Evolutionary conservation across 2,329 filamentous ascomycete genomes (phyloP).

Genomic region (Mariannaea elegans): DNA sequence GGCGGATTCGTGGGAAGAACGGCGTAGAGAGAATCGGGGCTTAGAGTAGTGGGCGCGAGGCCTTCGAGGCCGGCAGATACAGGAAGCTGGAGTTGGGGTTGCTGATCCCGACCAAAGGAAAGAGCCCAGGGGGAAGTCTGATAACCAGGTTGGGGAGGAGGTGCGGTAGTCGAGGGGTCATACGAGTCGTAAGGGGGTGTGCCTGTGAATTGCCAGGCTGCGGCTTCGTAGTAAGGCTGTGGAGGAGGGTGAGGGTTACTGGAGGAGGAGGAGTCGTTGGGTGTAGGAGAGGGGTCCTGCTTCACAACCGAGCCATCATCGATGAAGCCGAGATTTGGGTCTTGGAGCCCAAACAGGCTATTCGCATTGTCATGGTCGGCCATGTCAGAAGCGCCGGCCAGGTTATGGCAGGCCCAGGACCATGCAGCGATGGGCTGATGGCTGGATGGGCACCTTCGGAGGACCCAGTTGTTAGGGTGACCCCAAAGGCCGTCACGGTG

Average conservation of each 20-base stretch:
- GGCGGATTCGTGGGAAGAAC: conserved; percentile 37
- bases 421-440: conserved; percentile 43
- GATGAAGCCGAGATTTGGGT: conserved; percentile 50
- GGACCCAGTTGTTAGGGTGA: conserved; percentile 27
- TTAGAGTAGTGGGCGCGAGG: conserved; percentile 46
- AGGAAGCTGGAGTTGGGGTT: conserved; percentile 43
- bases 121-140: conserved; percentile 48
- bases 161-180: conserved; percentile 49
- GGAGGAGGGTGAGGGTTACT: conserved; percentile 32
- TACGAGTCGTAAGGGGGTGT: conserved; percentile 58
- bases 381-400: conserved; percentile 46
- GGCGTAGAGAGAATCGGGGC: conserved; percentile 48
- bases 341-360: conserved; percentile 57
- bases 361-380: conserved; percentile 51
- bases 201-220: conserved; percentile 60
- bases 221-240: conserved; percentile 45
- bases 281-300: conserved; percentile 40
- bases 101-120: conserved; percentile 41
- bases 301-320: conserved; percentile 46
- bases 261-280: conserved; percentile 48
- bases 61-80: conserved; percentile 45
- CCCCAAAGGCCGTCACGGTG: conserved; percentile 20
- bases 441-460: conserved; percentile 29
- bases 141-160: conserved; percentile 45
- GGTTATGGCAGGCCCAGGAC: conserved; percentile 40